Base-by-base conservation (phyloP, 1,139 yeast genomes). In the Entelexis sorbosivorans region DNA sequence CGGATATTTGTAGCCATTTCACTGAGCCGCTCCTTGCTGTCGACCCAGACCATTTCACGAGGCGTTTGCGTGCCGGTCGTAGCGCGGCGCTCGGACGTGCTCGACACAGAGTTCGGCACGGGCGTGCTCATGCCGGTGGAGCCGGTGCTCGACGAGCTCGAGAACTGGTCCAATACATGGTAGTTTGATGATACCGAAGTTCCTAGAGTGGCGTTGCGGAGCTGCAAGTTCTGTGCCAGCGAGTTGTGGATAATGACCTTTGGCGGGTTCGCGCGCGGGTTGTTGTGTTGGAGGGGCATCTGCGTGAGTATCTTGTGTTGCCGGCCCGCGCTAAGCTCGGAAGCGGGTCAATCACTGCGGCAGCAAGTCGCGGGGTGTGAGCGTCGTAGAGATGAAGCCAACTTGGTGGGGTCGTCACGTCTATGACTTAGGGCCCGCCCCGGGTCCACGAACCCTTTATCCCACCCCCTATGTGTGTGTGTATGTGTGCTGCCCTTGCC, bases 1-100 rank as follows among this genome's bases (percentile, higher is more conserved):
- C 73, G 63, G 36, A 71, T 70, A 47, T 69, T 66, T 47, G 69
- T 63, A 24, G 70, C 73, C 64, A 71, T 67, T 39, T 69, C 71
- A 20, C 68, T 61, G 28, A 71, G 60, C 19, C 68, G 66, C 51
- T 68, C 69, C 53, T 69, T 69, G 51, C 68, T 50, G 44, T 54
- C 61, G 17, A 60, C 61, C 49, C 58, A 53, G 24, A 59, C 60
- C 52, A 52, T 49, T 32, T 59, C 61, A n/a, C 59, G 50, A 22
- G 58, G 59, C 17, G 58, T 55, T 19, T 55, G 54, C 11, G 51
- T 43, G 20, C 56, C 55, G 6, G 56, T 29, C 8, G 44, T 17
- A 5, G 16, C 16, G 34, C 19, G 50, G 44, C 35, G 57, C 38
- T 29, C 58, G 44, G 44, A 53, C 52, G 44, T 49, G 56, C 28